A percentile compares a stretch with the other conserved stretches of the same genome.
Conservation (phyloP, 306 rosid species). For the Medicago lupulina region DNA sequence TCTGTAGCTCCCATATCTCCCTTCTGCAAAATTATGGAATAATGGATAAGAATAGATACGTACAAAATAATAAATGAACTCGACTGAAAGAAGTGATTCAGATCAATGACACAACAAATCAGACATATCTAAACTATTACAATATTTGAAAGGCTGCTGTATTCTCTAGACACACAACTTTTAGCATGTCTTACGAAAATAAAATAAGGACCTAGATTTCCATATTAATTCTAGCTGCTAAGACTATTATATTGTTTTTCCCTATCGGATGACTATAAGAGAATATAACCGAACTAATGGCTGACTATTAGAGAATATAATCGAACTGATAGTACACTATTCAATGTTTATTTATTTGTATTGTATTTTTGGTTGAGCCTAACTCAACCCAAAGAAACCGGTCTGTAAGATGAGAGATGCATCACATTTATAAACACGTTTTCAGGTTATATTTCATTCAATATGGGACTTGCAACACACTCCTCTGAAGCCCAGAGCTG, state of each 20-base stretch:
- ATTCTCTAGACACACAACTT: slow-evolving; percentile 15
- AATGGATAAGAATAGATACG: slow-evolving; percentile 34
- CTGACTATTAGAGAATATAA: slow-evolving; percentile 19
- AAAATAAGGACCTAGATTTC: slow-evolving; percentile 12
- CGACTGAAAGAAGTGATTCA: slow-evolving; percentile 14
- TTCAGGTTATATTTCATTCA: background rate
- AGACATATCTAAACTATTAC: slow-evolving; percentile 26
- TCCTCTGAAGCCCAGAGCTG: background rate
- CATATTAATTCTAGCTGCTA: slow-evolving; percentile 12
- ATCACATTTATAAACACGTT: background rate
- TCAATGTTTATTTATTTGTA: slow-evolving; percentile 8
- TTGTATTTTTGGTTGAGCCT: background rate
- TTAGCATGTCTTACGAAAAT: slow-evolving; percentile 31
- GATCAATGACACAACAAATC: slow-evolving; percentile 15
- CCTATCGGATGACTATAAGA: slow-evolving; percentile 6
- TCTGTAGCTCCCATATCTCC: slow-evolving; percentile 79
- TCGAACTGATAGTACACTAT: background rate
- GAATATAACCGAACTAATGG: slow-evolving; percentile 15
- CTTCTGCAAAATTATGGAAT: slow-evolving; percentile 60
- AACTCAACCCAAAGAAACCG: background rate
- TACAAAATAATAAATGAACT: background rate
- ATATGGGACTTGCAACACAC: background rate
- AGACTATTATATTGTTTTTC: slow-evolving; percentile 17
- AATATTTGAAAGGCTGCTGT: background rate
- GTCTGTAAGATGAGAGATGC: background rate